A percentile compares a stretch with the other conserved stretches of the same genome.
Conservation (phyloP, 2,329 filamentous ascomycete genomes). For the Paramyrothecium sp. region DNA sequence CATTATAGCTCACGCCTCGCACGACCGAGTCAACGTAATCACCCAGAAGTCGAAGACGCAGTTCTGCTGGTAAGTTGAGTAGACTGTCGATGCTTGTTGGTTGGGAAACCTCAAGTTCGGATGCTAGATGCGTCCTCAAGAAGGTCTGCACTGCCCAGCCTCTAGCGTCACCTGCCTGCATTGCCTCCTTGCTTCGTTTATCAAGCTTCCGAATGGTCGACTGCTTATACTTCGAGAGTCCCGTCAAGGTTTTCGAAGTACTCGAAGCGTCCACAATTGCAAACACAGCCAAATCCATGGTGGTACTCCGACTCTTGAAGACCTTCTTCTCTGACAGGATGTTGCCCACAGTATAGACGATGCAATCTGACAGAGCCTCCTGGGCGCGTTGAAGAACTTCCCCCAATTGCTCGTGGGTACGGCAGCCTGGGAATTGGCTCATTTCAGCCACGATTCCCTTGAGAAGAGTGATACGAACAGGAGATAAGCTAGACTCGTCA, state of each 20-base stretch:
- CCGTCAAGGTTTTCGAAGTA: conserved; percentile 16
- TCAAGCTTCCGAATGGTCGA: conserved; percentile 33
- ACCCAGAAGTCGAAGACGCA: conserved; percentile 29
- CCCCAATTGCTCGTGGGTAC: conserved; percentile 18
- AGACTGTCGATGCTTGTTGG: conserved; percentile 31
- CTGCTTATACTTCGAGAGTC: conserved; percentile 21
- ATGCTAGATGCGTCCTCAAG: conserved; percentile 34
- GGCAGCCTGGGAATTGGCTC: conserved; percentile 22
- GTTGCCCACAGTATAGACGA: conserved; percentile 20
- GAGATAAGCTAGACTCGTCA: conserved; percentile 13
- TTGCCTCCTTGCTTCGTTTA: conserved; percentile 28
- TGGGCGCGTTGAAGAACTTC: conserved; percentile 21
- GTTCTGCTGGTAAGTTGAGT: conserved; percentile 21
- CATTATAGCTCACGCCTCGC: conserved; percentile 24
- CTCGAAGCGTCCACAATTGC: conserved; percentile 31
- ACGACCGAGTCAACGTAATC: conserved; percentile 29
- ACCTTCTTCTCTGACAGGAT: conserved; percentile 29
- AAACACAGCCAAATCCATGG: conserved; percentile 24
- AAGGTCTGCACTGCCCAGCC: conserved; percentile 48
- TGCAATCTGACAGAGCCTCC: conserved; percentile 21
- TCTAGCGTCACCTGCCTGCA: conserved; percentile 31
- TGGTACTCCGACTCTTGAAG: conserved; percentile 16
- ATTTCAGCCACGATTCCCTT: conserved; percentile 29
- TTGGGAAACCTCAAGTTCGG: conserved; percentile 26
- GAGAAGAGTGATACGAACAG: conserved; percentile 32